Percentiles rank a stretch among this genome's conserved stretches.
Conservation (phyloP, 106 monocot genomes). For the Gastrodia elata region DNA sequence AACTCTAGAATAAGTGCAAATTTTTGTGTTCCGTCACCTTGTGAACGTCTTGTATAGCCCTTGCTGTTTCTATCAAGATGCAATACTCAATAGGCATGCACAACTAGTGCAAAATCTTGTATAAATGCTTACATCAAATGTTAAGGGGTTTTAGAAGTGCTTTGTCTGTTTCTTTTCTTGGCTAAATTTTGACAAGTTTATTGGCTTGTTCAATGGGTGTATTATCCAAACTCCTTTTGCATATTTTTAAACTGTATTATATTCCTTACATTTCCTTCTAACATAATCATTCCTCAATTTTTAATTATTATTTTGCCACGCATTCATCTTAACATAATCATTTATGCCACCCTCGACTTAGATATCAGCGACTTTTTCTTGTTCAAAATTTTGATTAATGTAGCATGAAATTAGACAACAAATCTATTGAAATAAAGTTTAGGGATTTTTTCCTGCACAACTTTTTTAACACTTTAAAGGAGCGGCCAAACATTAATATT, state of each 20-base stretch:
- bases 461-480: no score
- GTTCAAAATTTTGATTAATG: neutral
- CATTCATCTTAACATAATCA: neutral
- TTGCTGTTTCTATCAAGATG: neutral
- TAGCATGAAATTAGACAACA: neutral
- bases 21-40: no score
- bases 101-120: neutral
- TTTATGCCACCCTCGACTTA: neutral
- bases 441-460: no score
- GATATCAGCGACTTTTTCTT: neutral
- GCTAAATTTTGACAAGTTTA: neutral
- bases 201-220: neutral
- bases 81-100: neutral
- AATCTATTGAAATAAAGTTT: no score
- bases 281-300: no score
- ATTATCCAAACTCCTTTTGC: neutral
- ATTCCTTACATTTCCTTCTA: neutral
- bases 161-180: neutral
- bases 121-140: neutral
- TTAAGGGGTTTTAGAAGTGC: neutral
- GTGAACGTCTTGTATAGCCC: no score
- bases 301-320: no score
- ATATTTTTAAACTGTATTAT: neutral
- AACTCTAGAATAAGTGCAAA: no score
- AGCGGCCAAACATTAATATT: no score